A percentile compares a stretch with the other conserved stretches of the same genome.
These are phyloP conservation scores for Cucumis cinereus DNA, from an alignment of 306 rosid genomes.

Conservation along the genomic window DNA sequence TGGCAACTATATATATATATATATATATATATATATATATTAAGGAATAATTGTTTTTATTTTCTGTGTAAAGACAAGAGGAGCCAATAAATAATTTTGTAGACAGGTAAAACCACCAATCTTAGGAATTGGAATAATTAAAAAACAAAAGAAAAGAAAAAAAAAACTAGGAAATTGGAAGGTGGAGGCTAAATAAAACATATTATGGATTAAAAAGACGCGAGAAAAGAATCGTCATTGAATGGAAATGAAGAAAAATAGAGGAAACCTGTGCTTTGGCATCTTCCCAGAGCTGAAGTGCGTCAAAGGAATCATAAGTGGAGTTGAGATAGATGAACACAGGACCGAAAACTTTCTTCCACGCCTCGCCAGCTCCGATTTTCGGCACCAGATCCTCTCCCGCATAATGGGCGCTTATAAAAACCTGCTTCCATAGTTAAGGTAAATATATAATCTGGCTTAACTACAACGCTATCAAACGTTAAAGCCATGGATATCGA, in stretches of 20 bases:
- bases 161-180: too few species aligned
- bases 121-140: too few species aligned
- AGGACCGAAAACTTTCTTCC: slow-evolving; percentile 47
- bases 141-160: too few species aligned
- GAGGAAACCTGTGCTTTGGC: slow-evolving; percentile 27
- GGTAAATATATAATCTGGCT: not conserved
- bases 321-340: slow-evolving; percentile 29
- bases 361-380: slow-evolving; percentile 22
- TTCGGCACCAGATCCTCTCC: slow-evolving; percentile 36
- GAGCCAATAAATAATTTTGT: too few species aligned
- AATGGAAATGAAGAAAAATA: not conserved
- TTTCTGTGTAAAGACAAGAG: too few species aligned
- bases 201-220: too few species aligned
- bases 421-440: slow-evolving; percentile 13
- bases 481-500: not conserved
- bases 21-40: too few species aligned
- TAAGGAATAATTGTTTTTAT: too few species aligned
- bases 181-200: too few species aligned
- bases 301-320: slow-evolving; percentile 13
- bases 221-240: not conserved
- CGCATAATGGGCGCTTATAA: slow-evolving; percentile 38
- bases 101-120: too few species aligned
- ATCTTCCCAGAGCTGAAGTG: slow-evolving; percentile 26
- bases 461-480: not conserved
- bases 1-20: too few species aligned